A percentile compares a stretch with the other conserved stretches of the same genome.
These are phyloP conservation scores for Endocalyx cinctus DNA, from an alignment of 2,329 filamentous ascomycete genomes.

Conservation along the genomic window DNA sequence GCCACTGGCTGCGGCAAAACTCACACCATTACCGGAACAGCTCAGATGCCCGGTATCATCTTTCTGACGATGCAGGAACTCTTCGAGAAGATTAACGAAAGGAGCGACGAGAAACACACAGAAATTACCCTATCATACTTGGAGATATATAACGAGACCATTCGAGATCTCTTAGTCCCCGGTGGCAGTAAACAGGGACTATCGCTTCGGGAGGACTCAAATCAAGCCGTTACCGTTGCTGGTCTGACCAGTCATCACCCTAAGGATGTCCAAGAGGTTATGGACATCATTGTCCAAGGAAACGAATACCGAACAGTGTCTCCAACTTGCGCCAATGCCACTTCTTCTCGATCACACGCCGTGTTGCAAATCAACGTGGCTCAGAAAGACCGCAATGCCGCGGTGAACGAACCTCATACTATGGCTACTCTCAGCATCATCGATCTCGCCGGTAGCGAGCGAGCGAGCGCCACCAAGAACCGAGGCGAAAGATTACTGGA, in stretches of 20 bases:
- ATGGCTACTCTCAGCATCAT: slow-evolving; percentile 99
- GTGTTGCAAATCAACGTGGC: slow-evolving; percentile 96
- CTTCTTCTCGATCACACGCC: slow-evolving; percentile 93
- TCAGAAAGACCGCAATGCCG: slow-evolving; percentile 88
- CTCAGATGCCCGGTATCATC: slow-evolving; percentile 93
- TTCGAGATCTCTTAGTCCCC: slow-evolving; percentile 87
- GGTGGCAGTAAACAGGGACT: slow-evolving; percentile 77
- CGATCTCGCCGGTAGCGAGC: slow-evolving; percentile 91
- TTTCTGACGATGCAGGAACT: slow-evolving; percentile 99
- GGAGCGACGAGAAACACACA: slow-evolving; percentile 79
- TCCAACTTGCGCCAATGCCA: slow-evolving; percentile 94
- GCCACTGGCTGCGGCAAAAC: slow-evolving; percentile 98
- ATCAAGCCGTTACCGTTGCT: slow-evolving; percentile 85
- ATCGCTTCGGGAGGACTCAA: slow-evolving; percentile 91
- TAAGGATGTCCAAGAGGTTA: slow-evolving; percentile 88
- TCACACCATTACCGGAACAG: slow-evolving; percentile 90
- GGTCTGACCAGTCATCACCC: slow-evolving; percentile 90
- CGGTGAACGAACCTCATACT: slow-evolving; percentile 89
- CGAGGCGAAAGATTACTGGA: slow-evolving; percentile 85
- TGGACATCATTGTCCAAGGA: slow-evolving; percentile 97
- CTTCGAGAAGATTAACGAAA: slow-evolving; percentile 90
- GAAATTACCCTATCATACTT: slow-evolving; percentile 92
- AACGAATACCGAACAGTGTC: slow-evolving; percentile 96
- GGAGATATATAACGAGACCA: slow-evolving; percentile 99
- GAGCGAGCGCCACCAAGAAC: slow-evolving; percentile 95